phyloP scores from a whole-genome alignment of 768 basidiomycete species.

The Tulasnella sp. region DNA sequence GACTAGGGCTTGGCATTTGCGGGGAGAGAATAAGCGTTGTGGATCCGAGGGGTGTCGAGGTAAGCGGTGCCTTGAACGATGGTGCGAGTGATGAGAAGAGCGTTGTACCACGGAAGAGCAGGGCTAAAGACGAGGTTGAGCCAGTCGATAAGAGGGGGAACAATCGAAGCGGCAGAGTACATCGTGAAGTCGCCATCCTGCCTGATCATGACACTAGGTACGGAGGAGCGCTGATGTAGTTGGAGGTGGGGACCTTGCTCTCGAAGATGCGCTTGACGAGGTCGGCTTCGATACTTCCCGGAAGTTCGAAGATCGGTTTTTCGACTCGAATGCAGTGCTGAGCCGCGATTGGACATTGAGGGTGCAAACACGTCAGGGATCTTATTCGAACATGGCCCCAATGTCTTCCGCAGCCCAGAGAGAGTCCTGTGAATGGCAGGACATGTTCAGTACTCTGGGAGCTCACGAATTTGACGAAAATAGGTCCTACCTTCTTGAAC shows the following conservation, averaged over 20 bases:
- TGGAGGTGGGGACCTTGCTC: too few species aligned
- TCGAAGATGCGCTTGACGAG: slow-evolving; percentile 34
- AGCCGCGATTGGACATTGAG: slow-evolving; percentile 27
- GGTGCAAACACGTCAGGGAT: slow-evolving; percentile 83
- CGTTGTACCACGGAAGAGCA: slow-evolving; percentile 72
- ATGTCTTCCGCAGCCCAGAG: slow-evolving; percentile 97
- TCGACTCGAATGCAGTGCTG: too few species aligned
- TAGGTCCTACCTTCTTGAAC: slow-evolving; percentile 85
- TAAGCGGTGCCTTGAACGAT: slow-evolving; percentile 81
- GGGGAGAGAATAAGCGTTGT: slow-evolving; percentile 73
- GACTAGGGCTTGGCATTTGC: slow-evolving; percentile 67
- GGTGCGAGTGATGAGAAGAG: slow-evolving; percentile 65
- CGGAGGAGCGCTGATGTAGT: too few species aligned
- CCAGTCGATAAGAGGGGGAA: slow-evolving; percentile 65
- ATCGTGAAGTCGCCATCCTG: too few species aligned
- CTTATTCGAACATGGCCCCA: slow-evolving; percentile 77
- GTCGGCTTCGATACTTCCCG: too few species aligned
- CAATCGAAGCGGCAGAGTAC: too few species aligned
- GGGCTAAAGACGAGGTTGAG: slow-evolving; percentile 72
- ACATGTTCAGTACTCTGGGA: slow-evolving; percentile 12
- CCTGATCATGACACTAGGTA: too few species aligned
- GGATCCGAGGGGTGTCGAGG: slow-evolving; percentile 85
- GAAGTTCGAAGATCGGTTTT: too few species aligned
- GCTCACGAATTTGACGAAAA: neutral
- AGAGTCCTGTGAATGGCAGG: slow-evolving; percentile 59